phyloP scores from a whole-genome alignment of 2,329 filamentous ascomycete genomes.

The Aspergillus candidus region DNA sequence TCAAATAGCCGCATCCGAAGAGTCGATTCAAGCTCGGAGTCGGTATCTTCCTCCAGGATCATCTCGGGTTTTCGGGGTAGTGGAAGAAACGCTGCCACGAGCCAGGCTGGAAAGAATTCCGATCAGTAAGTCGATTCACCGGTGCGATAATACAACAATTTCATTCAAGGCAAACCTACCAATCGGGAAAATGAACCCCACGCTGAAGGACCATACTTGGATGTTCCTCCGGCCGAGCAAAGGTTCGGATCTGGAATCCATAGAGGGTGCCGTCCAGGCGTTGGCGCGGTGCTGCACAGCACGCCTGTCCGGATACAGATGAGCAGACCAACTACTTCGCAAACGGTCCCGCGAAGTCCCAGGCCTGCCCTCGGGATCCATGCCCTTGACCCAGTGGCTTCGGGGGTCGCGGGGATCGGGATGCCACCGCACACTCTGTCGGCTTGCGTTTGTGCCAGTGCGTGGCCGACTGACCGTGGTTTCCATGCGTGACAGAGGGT shows the following conservation, averaged over 20 bases:
- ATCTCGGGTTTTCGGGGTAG: slow-evolving; percentile 55
- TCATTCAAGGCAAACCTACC: slow-evolving; percentile 42
- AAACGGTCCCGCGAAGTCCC: slow-evolving; percentile 36
- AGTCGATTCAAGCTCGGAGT: slow-evolving; percentile 37
- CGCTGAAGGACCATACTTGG: slow-evolving; percentile 67
- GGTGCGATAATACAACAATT: slow-evolving; percentile 46
- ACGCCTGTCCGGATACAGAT: slow-evolving; percentile 60
- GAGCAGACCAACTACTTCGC: slow-evolving; percentile 67
- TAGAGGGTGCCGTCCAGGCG: slow-evolving; percentile 67
- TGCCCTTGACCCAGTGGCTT: slow-evolving; percentile 36
- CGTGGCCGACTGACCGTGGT: slow-evolving; percentile 27
- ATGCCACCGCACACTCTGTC: slow-evolving; percentile 8
- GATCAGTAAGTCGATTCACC: slow-evolving; percentile 3
- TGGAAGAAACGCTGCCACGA: slow-evolving; percentile 68
- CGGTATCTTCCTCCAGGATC: slow-evolving; percentile 46
- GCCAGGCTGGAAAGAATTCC: slow-evolving; percentile 56
- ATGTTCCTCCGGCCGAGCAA: slow-evolving; percentile 62
- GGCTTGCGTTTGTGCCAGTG: slow-evolving; percentile 19
- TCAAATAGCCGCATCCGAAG: slow-evolving; percentile 41
- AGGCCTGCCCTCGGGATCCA: slow-evolving; percentile 20
- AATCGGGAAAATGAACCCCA: slow-evolving; percentile 73
- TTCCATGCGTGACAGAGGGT: slow-evolving; percentile 25
- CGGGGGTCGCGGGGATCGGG: slow-evolving; percentile 37
- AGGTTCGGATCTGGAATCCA: slow-evolving; percentile 59
- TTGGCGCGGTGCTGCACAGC: slow-evolving; percentile 49